phyloP scores from a whole-genome alignment of 1,284 basidiomycete genomes.

The Ustilago vetiveriae region DNA sequence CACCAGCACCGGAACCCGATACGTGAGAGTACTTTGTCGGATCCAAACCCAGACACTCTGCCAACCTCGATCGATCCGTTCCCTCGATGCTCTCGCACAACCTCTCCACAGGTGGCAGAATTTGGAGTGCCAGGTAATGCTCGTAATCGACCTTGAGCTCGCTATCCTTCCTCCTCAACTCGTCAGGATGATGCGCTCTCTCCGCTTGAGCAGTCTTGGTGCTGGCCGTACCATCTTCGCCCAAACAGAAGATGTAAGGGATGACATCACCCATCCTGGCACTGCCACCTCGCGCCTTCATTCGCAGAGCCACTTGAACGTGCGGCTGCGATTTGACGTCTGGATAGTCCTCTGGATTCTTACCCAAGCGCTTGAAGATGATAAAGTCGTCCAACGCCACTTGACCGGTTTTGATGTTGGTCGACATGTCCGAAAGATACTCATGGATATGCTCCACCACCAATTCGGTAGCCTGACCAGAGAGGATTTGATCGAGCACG shows the following conservation, averaged over 20 bases:
- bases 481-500: conserved; percentile 83
- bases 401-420: conserved; percentile 79
- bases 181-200: conserved; percentile 91
- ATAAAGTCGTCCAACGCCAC: conserved; percentile 91
- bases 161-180: conserved; percentile 74
- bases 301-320: conserved; percentile 91
- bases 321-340: conserved; percentile 94
- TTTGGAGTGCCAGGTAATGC: conserved; percentile 88
- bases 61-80: conserved; percentile 87
- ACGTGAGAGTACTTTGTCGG: conserved; percentile 75
- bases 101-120: conserved; percentile 92
- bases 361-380: conserved; percentile 71
- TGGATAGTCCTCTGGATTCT: conserved; percentile 78
- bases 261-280: conserved; percentile 91
- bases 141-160: conserved; percentile 72
- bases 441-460: conserved; percentile 94
- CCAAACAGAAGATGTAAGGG: conserved; percentile 91
- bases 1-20: background rate
- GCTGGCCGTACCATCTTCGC: conserved; percentile 75
- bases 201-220: conserved; percentile 86
- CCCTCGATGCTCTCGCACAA: conserved; percentile 96
- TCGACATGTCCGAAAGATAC: conserved; percentile 79
- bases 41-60: conserved; percentile 94
- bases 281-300: conserved; percentile 84
- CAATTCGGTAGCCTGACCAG: conserved; percentile 86